Evolutionary conservation across 1,284 basidiomycete species (phyloP).

Genomic region (Papiliotrema fonsecae): DNA sequence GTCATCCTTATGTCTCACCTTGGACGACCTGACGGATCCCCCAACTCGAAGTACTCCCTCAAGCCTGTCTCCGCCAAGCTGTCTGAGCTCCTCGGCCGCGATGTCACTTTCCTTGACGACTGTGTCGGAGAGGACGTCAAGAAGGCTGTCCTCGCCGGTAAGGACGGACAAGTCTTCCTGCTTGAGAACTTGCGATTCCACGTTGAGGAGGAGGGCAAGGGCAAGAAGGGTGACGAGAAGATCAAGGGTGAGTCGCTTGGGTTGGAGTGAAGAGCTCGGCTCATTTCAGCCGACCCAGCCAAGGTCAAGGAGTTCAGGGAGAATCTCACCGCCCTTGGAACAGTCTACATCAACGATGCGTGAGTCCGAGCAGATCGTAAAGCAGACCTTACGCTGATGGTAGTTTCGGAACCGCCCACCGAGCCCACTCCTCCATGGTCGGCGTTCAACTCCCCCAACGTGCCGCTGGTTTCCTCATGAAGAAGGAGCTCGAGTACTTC

Average conservation of each 20-base stretch:
- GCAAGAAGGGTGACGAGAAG: constrained; percentile 80
- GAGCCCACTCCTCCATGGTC: constrained; percentile 98
- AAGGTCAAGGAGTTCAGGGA: constrained; percentile 81
- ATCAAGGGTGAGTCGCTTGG: constrained; percentile 57
- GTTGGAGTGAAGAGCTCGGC: not conserved
- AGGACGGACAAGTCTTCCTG: constrained; percentile 76
- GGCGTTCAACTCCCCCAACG: constrained; percentile 90
- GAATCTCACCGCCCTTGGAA: constrained; percentile 83
- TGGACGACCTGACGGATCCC: constrained; percentile 92
- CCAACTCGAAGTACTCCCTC: constrained; percentile 84
- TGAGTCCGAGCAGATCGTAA: constrained; percentile 12
- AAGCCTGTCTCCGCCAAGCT: constrained; percentile 73
- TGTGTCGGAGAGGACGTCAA: constrained; percentile 84
- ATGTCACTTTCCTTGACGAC: constrained; percentile 78
- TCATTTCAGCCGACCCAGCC: constrained; percentile 62
- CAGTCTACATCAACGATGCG: constrained; percentile 98
- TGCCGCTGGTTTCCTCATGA: constrained; percentile 94
- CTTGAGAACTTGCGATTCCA: constrained; percentile 99
- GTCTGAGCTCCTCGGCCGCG: constrained; percentile 61
- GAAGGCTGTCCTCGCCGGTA: constrained; percentile 64
- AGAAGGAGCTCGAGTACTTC: constrained; percentile 98
- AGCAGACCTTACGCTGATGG: not conserved
- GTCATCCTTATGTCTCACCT: constrained; percentile 97
- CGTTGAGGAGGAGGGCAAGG: constrained; percentile 97
- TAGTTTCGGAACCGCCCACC: constrained; percentile 91